These are phyloP conservation scores for Plicaturopsis crispa DNA, from an alignment of 768 basidiomycete genomes.

Conservation along the genomic window DNA sequence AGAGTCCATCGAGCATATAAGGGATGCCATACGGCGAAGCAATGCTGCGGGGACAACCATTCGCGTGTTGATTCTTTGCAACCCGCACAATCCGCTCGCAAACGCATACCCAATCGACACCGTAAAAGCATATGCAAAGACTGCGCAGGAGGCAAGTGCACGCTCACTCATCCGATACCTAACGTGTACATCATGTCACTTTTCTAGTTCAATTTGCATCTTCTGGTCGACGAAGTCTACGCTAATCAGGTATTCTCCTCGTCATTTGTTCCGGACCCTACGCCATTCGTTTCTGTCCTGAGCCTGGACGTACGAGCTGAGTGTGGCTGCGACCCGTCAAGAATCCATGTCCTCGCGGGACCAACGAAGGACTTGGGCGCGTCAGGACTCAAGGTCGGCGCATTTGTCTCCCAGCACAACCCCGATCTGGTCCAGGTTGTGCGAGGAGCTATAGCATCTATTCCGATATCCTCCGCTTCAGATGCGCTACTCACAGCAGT, in stretches of 20 bases:
- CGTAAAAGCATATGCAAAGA: slow-evolving; percentile 10
- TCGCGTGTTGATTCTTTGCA: slow-evolving; percentile 17
- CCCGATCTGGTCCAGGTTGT: neutral
- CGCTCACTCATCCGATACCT: no score
- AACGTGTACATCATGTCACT: neutral
- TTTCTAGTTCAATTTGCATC: slow-evolving; percentile 17
- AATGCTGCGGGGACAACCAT: no score
- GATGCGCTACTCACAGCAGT: neutral
- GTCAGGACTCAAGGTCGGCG: neutral
- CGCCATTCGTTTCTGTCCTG: neutral
- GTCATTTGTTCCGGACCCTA: neutral
- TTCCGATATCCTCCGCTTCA: neutral
- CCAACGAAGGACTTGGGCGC: neutral
- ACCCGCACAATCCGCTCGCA: slow-evolving; percentile 23
- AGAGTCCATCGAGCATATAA: neutral
- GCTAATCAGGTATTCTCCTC: slow-evolving; percentile 15
- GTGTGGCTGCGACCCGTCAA: neutral
- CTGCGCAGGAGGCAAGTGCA: slow-evolving; percentile 10
- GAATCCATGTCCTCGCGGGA: neutral
- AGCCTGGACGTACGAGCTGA: neutral
- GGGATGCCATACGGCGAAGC: neutral
- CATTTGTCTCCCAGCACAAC: neutral
- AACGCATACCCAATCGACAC: slow-evolving; percentile 13
- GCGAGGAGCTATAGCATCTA: neutral
- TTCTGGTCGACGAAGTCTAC: slow-evolving; percentile 23